Base-by-base conservation (phyloP, 148 eudicot genomes). In the Beta vulgaris region DNA sequence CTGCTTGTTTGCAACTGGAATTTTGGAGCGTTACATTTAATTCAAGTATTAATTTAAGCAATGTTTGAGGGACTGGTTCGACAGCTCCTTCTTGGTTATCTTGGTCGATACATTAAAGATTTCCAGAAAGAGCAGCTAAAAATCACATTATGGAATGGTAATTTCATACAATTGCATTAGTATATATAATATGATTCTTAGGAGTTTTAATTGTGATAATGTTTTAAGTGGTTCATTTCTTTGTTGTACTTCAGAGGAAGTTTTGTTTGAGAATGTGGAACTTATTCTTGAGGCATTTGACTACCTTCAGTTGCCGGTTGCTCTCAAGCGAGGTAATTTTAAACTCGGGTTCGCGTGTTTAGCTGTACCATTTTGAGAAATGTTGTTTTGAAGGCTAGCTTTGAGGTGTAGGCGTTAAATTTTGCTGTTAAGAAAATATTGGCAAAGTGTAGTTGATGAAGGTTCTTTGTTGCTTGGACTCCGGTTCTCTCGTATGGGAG, bases 1-100 rank as follows among this genome's bases (percentile, higher is more conserved):
- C n/a, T n/a, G n/a, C n/a, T n/a, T n/a, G n/a, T n/a, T n/a, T n/a
- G n/a, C n/a, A n/a, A n/a, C n/a, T n/a, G n/a, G n/a, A n/a, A n/a
- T n/a, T n/a, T n/a, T n/a, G n/a, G n/a, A n/a, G n/a, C n/a, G n/a
- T n/a, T n/a, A n/a, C n/a, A n/a, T n/a, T n/a, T n/a, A n/a, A 63
- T 0, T 40, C 13, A 1, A 14, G 44, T 40, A 19, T 39, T 55
- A 21, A 0, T 7, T 44, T 75, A 21, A 78, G 81, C 69, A 70
- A 94, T 94, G 98, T 94, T 94, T 59, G 98, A 94, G 84, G 97
- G 98, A 48, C 77, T 91, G 34, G 97, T 94, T 72, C 76, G 87
- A 28, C 93, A 91, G 78, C 62, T 94, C 79, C 85, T 94, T 58
- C 68, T 90, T 71, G 98, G 98, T 28, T 94, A 94, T 84, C 85